Percentiles rank a stretch among this genome's conserved stretches.
phyloP scores from a whole-genome alignment of 352 stramenopile species.

The Globisporangium radiosum region DNA sequence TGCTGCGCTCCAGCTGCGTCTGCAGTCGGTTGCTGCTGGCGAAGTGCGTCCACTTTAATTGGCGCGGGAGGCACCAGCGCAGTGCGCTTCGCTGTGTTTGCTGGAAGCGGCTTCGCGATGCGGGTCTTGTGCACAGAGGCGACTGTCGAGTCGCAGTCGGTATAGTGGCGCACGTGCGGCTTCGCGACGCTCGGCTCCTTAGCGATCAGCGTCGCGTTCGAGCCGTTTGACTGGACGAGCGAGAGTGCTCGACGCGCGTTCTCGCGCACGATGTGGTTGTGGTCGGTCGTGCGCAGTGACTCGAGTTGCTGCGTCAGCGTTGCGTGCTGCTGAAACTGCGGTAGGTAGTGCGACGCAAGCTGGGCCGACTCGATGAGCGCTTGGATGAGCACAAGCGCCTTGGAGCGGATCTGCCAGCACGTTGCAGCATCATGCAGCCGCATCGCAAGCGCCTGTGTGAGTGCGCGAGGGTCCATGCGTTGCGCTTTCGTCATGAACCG shows the following conservation, averaged over 20 bases:
- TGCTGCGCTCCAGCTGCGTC: slow-evolving; percentile 1
- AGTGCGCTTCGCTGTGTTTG: slow-evolving; percentile 10
- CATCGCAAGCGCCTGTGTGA: slow-evolving; percentile 25
- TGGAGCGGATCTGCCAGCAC: slow-evolving; percentile 50
- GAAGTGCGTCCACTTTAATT: slow-evolving; percentile 14
- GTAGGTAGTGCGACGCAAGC: slow-evolving; percentile 25
- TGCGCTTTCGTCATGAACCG: slow-evolving; percentile 37
- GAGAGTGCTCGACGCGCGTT: slow-evolving; percentile 49
- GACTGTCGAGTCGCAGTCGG: not conserved
- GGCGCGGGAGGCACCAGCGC: slow-evolving; percentile 7
- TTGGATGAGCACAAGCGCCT: slow-evolving; percentile 46
- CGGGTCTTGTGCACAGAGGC: slow-evolving; percentile 7
- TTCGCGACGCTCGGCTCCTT: slow-evolving; percentile 9
- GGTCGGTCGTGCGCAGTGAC: slow-evolving; percentile 19
- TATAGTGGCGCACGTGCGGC: slow-evolving; percentile 21
- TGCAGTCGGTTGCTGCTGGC: not conserved
- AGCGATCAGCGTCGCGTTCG: slow-evolving; percentile 27
- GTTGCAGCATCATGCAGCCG: slow-evolving; percentile 28
- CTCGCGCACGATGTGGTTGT: slow-evolving; percentile 41
- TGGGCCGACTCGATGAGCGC: slow-evolving; percentile 39
- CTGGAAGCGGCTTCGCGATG: not conserved
- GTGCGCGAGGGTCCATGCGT: slow-evolving; percentile 22
- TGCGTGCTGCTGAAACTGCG: slow-evolving; percentile 19
- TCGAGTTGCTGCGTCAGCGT: slow-evolving; percentile 29
- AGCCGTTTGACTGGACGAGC: slow-evolving; percentile 43